Conservation (phyloP, 2,329 filamentous ascomycete genomes). For the Arthrobotrys iridis region DNA sequence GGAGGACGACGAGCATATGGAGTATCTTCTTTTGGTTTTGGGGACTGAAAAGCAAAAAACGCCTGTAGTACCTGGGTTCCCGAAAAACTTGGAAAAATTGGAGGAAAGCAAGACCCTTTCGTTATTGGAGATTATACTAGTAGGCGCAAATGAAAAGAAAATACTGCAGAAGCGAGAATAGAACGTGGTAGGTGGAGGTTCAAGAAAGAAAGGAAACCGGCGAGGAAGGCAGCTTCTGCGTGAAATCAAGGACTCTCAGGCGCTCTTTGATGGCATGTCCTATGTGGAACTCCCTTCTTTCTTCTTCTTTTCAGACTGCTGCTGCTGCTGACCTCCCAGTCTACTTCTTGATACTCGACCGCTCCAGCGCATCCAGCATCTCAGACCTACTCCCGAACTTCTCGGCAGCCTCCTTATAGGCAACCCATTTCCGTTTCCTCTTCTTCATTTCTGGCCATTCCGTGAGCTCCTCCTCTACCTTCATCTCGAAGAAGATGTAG, state of each 20-base stretch:
- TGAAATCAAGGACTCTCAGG: neutral
- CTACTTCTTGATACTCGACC: constrained; percentile 60
- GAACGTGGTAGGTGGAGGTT: neutral
- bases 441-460: constrained; percentile 97
- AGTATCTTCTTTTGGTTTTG: constrained; percentile 18
- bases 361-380: constrained; percentile 83
- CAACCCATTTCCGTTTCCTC: constrained; percentile 88
- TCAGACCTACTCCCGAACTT: constrained; percentile 81
- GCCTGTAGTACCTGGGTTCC: constrained; percentile 45
- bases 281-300: neutral
- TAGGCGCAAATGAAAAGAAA: constrained; percentile 18
- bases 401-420: constrained; percentile 81
- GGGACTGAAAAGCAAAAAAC: constrained; percentile 14
- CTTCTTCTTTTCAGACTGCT: neutral
- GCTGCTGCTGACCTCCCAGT: constrained; percentile 22
- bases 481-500: constrained; percentile 76
- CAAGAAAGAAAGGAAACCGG: neutral
- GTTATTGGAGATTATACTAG: constrained; percentile 48
- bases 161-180: constrained; percentile 2
- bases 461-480: constrained; percentile 83
- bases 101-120: constrained; percentile 33
- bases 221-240: neutral
- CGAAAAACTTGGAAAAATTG: constrained; percentile 23
- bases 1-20: too few relatives aligned
- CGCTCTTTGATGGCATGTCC: neutral